These are phyloP conservation scores for Aspergillus felis DNA, from an alignment of 2,329 filamentous ascomycete genomes.

Conservation along the genomic window DNA sequence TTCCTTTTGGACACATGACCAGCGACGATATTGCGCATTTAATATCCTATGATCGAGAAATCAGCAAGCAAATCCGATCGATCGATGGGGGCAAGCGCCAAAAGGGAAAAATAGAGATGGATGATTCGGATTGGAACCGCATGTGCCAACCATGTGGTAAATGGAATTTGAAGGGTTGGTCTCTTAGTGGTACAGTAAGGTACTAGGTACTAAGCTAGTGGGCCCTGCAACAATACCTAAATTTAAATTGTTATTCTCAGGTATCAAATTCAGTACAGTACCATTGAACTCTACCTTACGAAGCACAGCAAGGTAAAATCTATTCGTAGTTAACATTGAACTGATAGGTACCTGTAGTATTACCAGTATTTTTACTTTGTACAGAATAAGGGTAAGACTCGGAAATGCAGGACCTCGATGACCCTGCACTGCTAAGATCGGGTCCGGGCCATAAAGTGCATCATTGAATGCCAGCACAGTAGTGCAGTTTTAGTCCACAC, in stretches of 20 bases:
- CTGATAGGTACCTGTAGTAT: too few species aligned
- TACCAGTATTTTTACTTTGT: too few species aligned
- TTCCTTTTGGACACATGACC: background rate
- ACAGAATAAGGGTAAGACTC: background rate
- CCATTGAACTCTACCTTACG: too few species aligned
- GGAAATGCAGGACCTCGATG: background rate
- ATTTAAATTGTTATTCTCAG: background rate
- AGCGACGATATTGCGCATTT: background rate
- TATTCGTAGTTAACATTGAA: too few species aligned
- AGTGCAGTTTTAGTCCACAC: background rate
- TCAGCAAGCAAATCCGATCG: background rate
- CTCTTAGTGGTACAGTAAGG: too few species aligned
- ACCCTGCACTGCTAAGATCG: background rate
- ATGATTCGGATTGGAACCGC: conserved; percentile 16
- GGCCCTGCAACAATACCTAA: background rate
- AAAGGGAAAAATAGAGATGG: background rate
- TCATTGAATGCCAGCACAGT: background rate
- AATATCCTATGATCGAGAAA: background rate
- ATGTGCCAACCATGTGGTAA: conserved; percentile 33
- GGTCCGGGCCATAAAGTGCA: background rate
- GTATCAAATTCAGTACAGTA: too few species aligned
- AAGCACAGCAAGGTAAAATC: too few species aligned
- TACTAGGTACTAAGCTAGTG: background rate
- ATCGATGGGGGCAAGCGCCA: background rate
- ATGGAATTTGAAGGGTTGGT: background rate